Evolutionary conservation across 2,329 filamentous ascomycete genomes (phyloP), one percentile per base, ranked within the genome.

Genomic region (Beauveria sp.): DNA sequence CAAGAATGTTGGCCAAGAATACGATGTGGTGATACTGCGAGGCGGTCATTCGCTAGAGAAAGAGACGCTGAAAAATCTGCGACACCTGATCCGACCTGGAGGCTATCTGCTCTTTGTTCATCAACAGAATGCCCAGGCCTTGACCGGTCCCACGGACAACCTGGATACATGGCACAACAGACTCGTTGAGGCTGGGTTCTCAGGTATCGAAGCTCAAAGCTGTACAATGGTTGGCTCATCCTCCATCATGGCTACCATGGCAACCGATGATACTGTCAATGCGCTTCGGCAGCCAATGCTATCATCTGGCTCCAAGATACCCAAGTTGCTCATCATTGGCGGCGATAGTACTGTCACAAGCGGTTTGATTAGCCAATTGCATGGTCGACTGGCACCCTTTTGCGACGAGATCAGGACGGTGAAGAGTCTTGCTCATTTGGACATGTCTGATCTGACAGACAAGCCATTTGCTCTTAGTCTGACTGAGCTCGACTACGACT

Each of bases 241-340:
- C n/a, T 47, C 42, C 53, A 34, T 56, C 40, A 56, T 56, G 42
- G 53, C 53, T 18, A 46, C 42, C n/a, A 56, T 56, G 53, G 53
- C 53, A 24, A 43, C 40, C n/a, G 42, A 56, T 6, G 53, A 56
- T 12, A 5, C 24, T 5, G 24, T 56, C 40, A 24, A 45, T 12
- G 40, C 53, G 10, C 53, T 56, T 30, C 53, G 53, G 7, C 42
- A 56, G 24, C 53, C 53, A 5, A 7, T 43, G 18, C 18, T 22
- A 2, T 46, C 40, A n/a, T 42, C 18, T 6, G 40, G 24, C 18
- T 3, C 42, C 18, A 46, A 46, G 42, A 56, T 56, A 16, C n/a
- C 53, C 1, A n/a, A 28, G 7, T n/a, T 56, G 8, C 40, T 56
- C 53, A 56, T 56, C 24, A 46, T 56, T 34, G 42, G 53, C 8